A percentile compares a stretch with the other conserved stretches of the same genome.
Conservation (phyloP, 2,329 filamentous ascomycete genomes). For the Monosporascus cannonballus region DNA sequence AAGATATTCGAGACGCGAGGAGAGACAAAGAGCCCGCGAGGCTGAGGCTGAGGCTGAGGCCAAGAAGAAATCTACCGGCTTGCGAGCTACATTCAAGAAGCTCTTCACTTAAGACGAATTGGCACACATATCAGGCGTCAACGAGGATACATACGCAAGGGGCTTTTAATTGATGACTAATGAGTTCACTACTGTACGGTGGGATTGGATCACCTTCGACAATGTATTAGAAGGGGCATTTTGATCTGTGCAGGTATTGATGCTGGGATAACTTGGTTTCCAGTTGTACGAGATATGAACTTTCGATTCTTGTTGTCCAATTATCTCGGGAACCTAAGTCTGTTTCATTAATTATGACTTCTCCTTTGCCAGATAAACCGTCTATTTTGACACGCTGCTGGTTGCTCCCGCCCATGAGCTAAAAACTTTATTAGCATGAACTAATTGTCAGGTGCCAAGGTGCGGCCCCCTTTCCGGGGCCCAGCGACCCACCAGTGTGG, state of each 20-base stretch:
- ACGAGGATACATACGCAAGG: not conserved
- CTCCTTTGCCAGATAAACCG: too few relatives aligned
- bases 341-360: too few relatives aligned
- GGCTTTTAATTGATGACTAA: not conserved
- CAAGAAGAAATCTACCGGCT: slow-evolving; percentile 27
- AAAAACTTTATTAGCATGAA: too few relatives aligned
- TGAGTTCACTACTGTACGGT: not conserved
- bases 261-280: not conserved
- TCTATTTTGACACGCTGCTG: too few relatives aligned
- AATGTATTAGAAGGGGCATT: not conserved
- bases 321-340: too few relatives aligned
- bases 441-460: too few relatives aligned
- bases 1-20: slow-evolving; percentile 29
- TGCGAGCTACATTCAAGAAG: slow-evolving; percentile 32
- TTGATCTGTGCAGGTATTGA: not conserved
- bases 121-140: not conserved
- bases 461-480: too few relatives aligned
- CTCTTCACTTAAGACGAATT: slow-evolving; percentile 24
- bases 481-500: too few relatives aligned
- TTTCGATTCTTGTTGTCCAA: not conserved
- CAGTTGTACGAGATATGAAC: not conserved
- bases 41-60: slow-evolving; percentile 20
- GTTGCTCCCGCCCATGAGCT: too few relatives aligned
- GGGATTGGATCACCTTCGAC: not conserved
- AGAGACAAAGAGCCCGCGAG: slow-evolving; percentile 20